These are phyloP conservation scores for Aciculoconidium aculeatum DNA, from an alignment of 805 yeast species.

Conservation along the genomic window DNA sequence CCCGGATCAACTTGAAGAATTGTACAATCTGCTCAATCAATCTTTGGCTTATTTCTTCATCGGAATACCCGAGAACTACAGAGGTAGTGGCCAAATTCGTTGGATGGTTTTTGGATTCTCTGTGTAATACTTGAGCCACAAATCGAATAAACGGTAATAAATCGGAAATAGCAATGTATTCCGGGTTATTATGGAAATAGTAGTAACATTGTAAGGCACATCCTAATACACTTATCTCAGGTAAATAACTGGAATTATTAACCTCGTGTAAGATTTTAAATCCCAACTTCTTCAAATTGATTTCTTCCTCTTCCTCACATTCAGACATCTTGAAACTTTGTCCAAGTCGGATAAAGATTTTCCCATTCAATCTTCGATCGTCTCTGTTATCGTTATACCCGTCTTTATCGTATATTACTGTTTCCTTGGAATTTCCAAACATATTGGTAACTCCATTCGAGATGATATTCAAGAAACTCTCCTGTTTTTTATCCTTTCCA, in stretches of 20 bases:
- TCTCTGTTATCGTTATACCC: slow-evolving; percentile 27
- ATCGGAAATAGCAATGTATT: slow-evolving; percentile 15
- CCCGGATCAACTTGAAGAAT: slow-evolving; percentile 22
- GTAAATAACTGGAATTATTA: slow-evolving; percentile 44
- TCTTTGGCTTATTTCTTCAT: slow-evolving; percentile 18
- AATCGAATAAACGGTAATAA: slow-evolving; percentile 27
- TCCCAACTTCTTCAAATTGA: slow-evolving; percentile 45
- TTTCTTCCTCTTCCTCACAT: slow-evolving; percentile 15
- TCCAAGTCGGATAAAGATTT: slow-evolving; percentile 32
- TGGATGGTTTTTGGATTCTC: slow-evolving; percentile 16
- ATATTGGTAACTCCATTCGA: slow-evolving; percentile 30
- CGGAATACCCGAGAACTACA: slow-evolving; percentile 13
- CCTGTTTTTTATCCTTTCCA: slow-evolving; percentile 53
- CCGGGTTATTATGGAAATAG: slow-evolving; percentile 14
- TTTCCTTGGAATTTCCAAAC: slow-evolving; percentile 11
- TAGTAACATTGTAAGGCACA: slow-evolving; percentile 29
- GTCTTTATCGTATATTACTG: slow-evolving; percentile 10
- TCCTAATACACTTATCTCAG: slow-evolving; percentile 52
- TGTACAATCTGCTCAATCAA: slow-evolving; percentile 21
- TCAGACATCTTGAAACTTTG: slow-evolving; percentile 24
- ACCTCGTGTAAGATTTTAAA: slow-evolving; percentile 49
- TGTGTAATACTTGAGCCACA: slow-evolving; percentile 15
- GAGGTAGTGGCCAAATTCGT: slow-evolving; percentile 19
- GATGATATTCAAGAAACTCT: slow-evolving; percentile 37
- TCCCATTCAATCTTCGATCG: slow-evolving; percentile 25